Evolutionary conservation across 108 stramenopile genomes (phyloP), one percentile per base, ranked within the genome.

Genomic region (Cyclostephanos invisitatus): DNA sequence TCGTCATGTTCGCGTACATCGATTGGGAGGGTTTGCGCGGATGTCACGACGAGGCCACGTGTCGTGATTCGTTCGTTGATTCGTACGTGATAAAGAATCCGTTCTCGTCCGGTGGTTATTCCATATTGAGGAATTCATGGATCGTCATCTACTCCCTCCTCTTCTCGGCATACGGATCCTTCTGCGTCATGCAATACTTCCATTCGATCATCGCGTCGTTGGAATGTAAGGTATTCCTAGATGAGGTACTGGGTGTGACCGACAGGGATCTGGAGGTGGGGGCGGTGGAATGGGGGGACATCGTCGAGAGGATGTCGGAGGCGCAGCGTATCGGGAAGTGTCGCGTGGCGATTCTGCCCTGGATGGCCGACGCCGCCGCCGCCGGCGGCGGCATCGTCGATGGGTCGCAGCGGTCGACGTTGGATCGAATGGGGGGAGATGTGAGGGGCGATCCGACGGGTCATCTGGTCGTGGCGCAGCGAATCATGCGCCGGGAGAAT

Each of bases 401-500:
- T n/a, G n/a, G 44, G 11, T 51, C 17, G 51, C 20, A 0, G n/a
- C n/a, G n/a, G n/a, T 25, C 37, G 35, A 57, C 62, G 53, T 68
- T 38, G 29, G 48, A 46, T 49, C 25, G 44, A 11, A 40, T 5
- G 14, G 67, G 21, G 36, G 73, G 32, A 25, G 67, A 48, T 2
- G 73, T 50, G 21, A 37, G 72, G 21, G 66, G 68, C 20, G 78
- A 58, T 37, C 60, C 67, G 17, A 75, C 87, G 35, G 87, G 89
- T 73, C 89, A 88, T 57, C 68, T 94, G 24, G 66, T 80, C 9
- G 83, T 96, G 27, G 90, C 93, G 12, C 88, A 89, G 71, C 87
- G 98, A 22, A 97, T 99, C 63, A 84, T 98, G 89, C 86, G 98
- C 17, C 85, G 91, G 70, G 96, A 99, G 58, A 98, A 98, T 77